Percentiles rank a stretch among this genome's conserved stretches.
phyloP scores from a whole-genome alignment of 2,329 filamentous ascomycete species.

The Leptographium flavum region DNA sequence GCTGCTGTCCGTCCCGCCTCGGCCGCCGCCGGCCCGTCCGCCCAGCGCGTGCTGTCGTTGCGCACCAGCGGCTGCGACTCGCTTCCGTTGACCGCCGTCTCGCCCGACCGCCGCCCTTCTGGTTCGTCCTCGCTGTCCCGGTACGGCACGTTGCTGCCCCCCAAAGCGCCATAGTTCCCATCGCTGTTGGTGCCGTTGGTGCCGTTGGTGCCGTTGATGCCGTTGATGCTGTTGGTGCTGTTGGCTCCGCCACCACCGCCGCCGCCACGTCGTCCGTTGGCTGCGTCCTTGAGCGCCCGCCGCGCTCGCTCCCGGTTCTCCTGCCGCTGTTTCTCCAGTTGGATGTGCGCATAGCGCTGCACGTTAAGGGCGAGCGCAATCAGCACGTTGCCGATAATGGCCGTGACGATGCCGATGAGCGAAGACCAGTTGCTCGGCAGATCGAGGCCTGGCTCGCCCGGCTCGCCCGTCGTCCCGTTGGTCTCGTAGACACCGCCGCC shows the following conservation, averaged over 20 bases:
- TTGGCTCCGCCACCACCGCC: no score
- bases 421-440: slow-evolving; percentile 65
- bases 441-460: slow-evolving; percentile 27
- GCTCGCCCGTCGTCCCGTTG: slow-evolving; percentile 16
- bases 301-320: slow-evolving; percentile 40
- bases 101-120: no score
- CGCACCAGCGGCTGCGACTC: slow-evolving; percentile 37
- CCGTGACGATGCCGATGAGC: slow-evolving; percentile 84
- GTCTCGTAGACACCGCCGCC: slow-evolving; percentile 10
- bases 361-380: slow-evolving; percentile 95
- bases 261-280: not conserved
- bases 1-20: not conserved
- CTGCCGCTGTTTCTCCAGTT: slow-evolving; percentile 57
- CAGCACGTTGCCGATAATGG: slow-evolving; percentile 81
- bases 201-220: not conserved
- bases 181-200: not conserved
- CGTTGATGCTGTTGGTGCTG: slow-evolving; percentile 3
- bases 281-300: slow-evolving; percentile 28
- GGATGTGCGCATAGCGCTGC: slow-evolving; percentile 87
- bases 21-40: slow-evolving; percentile 14
- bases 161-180: slow-evolving; percentile 29
- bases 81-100: slow-evolving; percentile 17
- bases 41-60: slow-evolving; percentile 31
- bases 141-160: not conserved
- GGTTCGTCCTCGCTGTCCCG: not conserved